Evolutionary conservation across 2,329 filamentous ascomycete species (phyloP).

Genomic region (Colletotrichum aenigma): DNA sequence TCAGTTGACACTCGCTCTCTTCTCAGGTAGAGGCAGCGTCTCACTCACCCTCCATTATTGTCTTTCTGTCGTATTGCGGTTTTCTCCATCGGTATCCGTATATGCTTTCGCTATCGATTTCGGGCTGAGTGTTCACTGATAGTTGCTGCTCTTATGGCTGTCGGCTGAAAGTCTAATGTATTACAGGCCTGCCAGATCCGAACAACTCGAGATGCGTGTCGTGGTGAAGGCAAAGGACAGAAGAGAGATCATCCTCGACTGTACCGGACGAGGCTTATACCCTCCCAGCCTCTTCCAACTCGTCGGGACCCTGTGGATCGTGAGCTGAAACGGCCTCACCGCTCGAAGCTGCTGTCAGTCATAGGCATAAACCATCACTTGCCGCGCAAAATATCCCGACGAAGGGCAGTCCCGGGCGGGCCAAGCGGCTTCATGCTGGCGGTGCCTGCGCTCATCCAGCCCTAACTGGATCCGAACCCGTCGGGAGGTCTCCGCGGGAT

Average conservation of each 20-base stretch:
- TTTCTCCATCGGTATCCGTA: neutral
- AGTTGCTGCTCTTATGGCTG: neutral
- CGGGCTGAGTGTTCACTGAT: neutral
- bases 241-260: neutral
- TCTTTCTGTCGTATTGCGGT: neutral
- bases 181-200: neutral
- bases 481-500: neutral
- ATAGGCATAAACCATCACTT: neutral
- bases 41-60: neutral
- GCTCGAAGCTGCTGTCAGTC: neutral
- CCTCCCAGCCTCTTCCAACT: neutral
- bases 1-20: neutral
- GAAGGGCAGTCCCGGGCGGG: neutral
- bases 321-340: constrained; percentile 5
- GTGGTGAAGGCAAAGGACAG: rapidly evolving
- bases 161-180: neutral
- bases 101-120: neutral
- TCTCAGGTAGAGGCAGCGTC: neutral
- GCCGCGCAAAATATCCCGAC: neutral
- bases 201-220: neutral
- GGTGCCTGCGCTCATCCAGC: neutral
- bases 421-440: neutral
- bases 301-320: neutral
- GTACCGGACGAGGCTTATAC: neutral
- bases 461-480: neutral